Base-by-base conservation (phyloP, 768 basidiomycete genomes). In the Suillus alpinus region DNA sequence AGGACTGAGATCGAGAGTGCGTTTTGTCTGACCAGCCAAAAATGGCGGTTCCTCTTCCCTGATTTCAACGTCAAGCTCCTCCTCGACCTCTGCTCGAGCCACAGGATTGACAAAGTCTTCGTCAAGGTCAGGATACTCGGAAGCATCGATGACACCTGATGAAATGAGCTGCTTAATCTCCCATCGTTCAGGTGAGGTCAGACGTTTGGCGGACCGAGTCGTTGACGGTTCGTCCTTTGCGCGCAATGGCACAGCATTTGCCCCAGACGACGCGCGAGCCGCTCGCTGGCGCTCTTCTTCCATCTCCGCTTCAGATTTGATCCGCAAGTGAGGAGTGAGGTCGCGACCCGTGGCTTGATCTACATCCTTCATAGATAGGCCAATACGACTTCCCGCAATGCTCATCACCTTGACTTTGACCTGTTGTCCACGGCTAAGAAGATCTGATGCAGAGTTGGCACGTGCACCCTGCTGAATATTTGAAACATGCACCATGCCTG, bases 91-190 rank as follows among this genome's bases (percentile, higher is more conserved):
- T 1, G 88, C 88, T 51, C 87, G 87, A 23, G 87, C 87, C 69
- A 85, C 80, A 1, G 90, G 87, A 68, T 92, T 88, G 58, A 74
- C 83, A 70, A 90, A 85, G 61, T 94, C 92, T 67, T 95, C 94
- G 64, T 95, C 92, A 56, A 97, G 79, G 34, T 96, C 92, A 2
- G 94, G 95, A 68, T 95, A 96, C 72, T 98, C 97, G 4, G 95
- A 89, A 12, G 95, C 90, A 64, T 88, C 87, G 58, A 98, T 84
- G 16, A 88, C 92, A 46, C 97, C 97, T 34, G 95, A 97, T 0
- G 97, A 92, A 59, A 98, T 97, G 59, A 99, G 85, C 72, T 98
- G 97, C 75, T 98, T 98, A 75, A 99, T 95, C 78, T 99, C 97
- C 95, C 97, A 99, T 32, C 97, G 87, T 74, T 99, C 97, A 1